A percentile compares a stretch with the other conserved stretches of the same genome.
phyloP scores from a whole-genome alignment of 257 asterid species.

The Cinchona pubescens region DNA sequence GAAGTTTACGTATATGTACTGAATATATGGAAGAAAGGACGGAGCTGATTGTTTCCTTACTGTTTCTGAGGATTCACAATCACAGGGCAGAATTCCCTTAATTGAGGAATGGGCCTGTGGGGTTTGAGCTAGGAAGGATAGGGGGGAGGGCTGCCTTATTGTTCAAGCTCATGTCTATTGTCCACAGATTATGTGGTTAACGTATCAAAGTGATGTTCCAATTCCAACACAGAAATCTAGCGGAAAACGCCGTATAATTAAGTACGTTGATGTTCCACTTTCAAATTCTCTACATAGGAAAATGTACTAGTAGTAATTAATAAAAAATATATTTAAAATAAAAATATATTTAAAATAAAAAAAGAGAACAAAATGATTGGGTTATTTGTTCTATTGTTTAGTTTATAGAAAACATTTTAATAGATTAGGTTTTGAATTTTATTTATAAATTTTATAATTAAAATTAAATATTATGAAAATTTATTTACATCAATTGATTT shows the following conservation, averaged over 20 bases:
- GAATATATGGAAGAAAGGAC: slow-evolving; percentile 21
- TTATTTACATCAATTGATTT: too few relatives aligned
- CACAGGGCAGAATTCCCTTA: slow-evolving; percentile 18
- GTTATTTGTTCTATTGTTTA: too few relatives aligned
- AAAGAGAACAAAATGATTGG: too few relatives aligned
- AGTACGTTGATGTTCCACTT: too few relatives aligned
- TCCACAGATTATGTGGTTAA: not conserved
- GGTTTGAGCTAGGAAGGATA: not conserved
- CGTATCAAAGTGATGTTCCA: not conserved
- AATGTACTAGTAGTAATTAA: too few relatives aligned
- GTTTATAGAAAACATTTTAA: too few relatives aligned
- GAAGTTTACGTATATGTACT: slow-evolving; percentile 11
- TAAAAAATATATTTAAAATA: too few relatives aligned
- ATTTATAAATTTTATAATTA: too few relatives aligned
- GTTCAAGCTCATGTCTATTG: not conserved
- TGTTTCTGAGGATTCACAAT: slow-evolving; percentile 10
- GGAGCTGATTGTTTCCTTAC: slow-evolving; percentile 28
- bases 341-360: too few relatives aligned
- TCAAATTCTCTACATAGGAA: too few relatives aligned
- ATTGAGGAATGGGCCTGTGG: slow-evolving; percentile 25
- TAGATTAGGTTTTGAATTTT: too few relatives aligned
- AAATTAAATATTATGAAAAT: too few relatives aligned
- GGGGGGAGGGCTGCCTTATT: not conserved
- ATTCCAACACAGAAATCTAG: not conserved
- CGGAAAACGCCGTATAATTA: not conserved